Conservation (phyloP, 805 yeast genomes). For the Yarrowia divulgata region DNA sequence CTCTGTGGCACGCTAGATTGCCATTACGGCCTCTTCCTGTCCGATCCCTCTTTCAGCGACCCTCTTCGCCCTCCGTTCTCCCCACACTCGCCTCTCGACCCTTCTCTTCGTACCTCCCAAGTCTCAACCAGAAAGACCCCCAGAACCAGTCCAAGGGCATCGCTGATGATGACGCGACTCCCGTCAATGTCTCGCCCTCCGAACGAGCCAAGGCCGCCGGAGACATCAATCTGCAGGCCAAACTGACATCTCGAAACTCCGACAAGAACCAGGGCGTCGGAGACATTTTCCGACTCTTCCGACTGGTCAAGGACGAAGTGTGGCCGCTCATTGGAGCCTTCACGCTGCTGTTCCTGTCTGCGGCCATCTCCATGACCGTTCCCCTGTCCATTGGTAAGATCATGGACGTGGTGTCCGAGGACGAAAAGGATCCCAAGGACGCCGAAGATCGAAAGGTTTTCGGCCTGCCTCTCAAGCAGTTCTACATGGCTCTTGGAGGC, state of each 20-base stretch:
- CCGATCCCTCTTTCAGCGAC: constrained; percentile 12
- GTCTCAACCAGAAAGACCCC: background rate
- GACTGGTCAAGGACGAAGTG: constrained; percentile 64
- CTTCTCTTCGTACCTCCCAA: constrained; percentile 20
- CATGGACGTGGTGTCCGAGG: constrained; percentile 67
- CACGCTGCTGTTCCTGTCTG: constrained; percentile 75
- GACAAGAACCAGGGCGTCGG: constrained; percentile 42
- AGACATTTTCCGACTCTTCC: constrained; percentile 59
- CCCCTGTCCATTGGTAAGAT: constrained; percentile 88
- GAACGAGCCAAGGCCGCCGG: constrained; percentile 48
- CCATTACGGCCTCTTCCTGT: constrained; percentile 27
- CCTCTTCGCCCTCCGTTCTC: background rate
- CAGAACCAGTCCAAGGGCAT: constrained; percentile 6
- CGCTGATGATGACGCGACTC: constrained; percentile 35
- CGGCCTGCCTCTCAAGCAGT: constrained; percentile 69
- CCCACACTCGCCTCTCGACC: background rate
- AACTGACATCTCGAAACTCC: constrained; percentile 44
- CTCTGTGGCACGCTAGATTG: constrained; percentile 19
- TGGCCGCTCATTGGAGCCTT: constrained; percentile 55
- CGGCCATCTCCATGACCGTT: constrained; percentile 79
- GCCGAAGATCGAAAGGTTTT: constrained; percentile 52
- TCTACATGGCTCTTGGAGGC: constrained; percentile 66
- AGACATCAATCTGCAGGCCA: constrained; percentile 49
- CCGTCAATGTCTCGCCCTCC: constrained; percentile 43
- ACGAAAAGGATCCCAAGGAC: constrained; percentile 43